Base-by-base conservation (phyloP, 1,139 yeast genomes). In the Pichia sp. region DNA sequence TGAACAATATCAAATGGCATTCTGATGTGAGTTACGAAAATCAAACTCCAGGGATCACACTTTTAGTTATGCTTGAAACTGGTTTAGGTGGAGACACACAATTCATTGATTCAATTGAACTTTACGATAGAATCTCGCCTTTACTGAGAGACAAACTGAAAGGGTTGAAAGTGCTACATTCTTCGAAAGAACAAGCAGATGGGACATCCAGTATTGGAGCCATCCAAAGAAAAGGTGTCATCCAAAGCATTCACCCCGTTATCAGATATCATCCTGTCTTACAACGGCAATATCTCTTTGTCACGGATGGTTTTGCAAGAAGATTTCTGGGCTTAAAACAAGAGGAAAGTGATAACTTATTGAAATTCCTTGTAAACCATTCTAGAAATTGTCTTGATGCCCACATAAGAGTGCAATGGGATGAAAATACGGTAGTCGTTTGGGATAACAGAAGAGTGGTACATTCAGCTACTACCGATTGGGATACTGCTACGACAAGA, bases 401-500 rank as follows among this genome's bases (percentile, higher is more conserved):
- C 58, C 82, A 80, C 52, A 70, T 79, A 19, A 74, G 87, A 58
- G 80, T 81, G 53, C 70, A 67, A 52, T 82, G 85, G 82, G 77
- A 75, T 56, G 76, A 75, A 40, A 73, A 75, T 49, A 80, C 87
- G 6, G 83, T 85, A 28, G 88, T 82, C 25, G 67, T 83, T 22
- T 85, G 88, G 87, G 89, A 84, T 62, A 83, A 84, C 69, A 75
- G 90, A 66, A 71, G 83, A 60, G 79, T 80, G 25, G 69, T 75
- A 42, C 90, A 84, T 66, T 69, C 83, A 22, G 89, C 89, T 5
- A 70, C 79, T 44, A 70, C 80, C 51, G 89, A 83, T 66, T 82
- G 85, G 83, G 78, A 73, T 50, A 70, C 74, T 13, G 76, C 74
- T 25, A 72, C 75, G 48, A 69, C 78, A 31, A 76, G 91, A 67